phyloP scores from a whole-genome alignment of 306 rosid genomes.

The Sicyos baderoa region DNA sequence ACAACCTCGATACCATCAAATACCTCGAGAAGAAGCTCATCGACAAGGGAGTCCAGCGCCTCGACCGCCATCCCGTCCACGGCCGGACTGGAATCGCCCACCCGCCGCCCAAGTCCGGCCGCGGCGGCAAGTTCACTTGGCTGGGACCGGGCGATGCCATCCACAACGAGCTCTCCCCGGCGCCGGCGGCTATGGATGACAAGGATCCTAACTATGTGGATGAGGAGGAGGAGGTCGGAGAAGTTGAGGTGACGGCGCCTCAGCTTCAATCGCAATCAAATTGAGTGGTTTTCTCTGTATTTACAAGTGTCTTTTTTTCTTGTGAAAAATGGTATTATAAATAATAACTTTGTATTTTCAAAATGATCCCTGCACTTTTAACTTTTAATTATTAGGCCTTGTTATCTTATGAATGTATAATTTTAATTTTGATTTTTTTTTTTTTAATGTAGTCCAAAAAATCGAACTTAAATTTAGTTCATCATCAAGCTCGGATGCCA shows the following conservation, averaged over 20 bases:
- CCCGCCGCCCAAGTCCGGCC: conserved; percentile 61
- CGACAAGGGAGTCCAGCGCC: conserved; percentile 50
- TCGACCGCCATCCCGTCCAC: conserved; percentile 63
- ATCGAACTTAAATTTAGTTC: no score
- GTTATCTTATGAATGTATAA: no score
- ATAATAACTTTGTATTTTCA: no score
- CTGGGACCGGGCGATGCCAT: conserved; percentile 51
- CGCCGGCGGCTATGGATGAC: conserved; percentile 61
- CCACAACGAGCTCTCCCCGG: conserved; percentile 33
- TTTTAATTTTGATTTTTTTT: no score
- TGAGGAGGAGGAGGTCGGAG: conserved; percentile 52
- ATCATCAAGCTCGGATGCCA: no score
- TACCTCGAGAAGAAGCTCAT: conserved; percentile 61
- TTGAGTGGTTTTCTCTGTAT: no score
- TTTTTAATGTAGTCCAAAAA: no score
- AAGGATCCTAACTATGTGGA: conserved; percentile 72
- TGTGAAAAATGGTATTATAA: no score
- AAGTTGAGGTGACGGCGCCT: conserved; percentile 60
- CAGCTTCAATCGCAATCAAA: conserved; percentile 18
- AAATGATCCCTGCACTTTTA: no score
- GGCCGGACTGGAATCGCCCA: conserved; percentile 32
- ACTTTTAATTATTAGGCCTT: no score
- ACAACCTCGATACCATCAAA: conserved; percentile 50
- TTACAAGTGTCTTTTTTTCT: no score
- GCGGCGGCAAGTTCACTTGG: conserved; percentile 84